Conservation (phyloP, 2,329 filamentous ascomycete genomes). For the Talaromyces islandicus region DNA sequence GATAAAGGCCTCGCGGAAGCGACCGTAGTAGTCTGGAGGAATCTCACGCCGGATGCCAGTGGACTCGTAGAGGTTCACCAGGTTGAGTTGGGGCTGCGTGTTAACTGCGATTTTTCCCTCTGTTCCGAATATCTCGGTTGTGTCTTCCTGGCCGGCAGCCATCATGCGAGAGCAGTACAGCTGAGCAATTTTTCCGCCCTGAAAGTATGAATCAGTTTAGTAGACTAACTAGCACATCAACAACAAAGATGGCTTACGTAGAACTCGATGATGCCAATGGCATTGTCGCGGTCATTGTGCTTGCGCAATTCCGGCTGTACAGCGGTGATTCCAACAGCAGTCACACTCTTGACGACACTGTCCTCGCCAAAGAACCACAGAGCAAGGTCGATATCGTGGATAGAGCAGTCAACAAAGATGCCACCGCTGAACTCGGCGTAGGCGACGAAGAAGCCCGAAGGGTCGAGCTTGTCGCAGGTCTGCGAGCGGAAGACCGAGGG, state of each 20-base stretch:
- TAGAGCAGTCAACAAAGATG: constrained; percentile 60
- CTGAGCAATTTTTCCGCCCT: constrained; percentile 30
- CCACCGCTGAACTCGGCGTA: constrained; percentile 57
- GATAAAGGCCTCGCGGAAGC: constrained; percentile 60
- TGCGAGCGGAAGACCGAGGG: constrained; percentile 54
- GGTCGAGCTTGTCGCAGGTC: constrained; percentile 57
- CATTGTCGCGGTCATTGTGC: constrained; percentile 30
- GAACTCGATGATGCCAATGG: constrained; percentile 31
- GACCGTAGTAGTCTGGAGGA: constrained; percentile 57
- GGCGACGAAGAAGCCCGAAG: constrained; percentile 56
- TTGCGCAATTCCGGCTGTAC: constrained; percentile 25
- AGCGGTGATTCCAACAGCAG: constrained; percentile 24
- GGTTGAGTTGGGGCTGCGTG: constrained; percentile 49
- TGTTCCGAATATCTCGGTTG: constrained; percentile 26
- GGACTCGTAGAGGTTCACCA: constrained; percentile 52
- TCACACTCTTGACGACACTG: constrained; percentile 25
- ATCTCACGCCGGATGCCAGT: constrained; percentile 55
- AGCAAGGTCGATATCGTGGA: constrained; percentile 59
- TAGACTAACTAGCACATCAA: not conserved
- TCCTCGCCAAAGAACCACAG: constrained; percentile 21
- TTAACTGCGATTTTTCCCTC: constrained; percentile 59
- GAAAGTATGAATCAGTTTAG: not conserved
- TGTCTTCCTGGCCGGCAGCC: constrained; percentile 30
- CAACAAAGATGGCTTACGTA: not conserved
- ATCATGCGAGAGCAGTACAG: constrained; percentile 29